Conservation (phyloP, 495 filamentous ascomycete genomes). For the Aspergillus haitiensis region DNA sequence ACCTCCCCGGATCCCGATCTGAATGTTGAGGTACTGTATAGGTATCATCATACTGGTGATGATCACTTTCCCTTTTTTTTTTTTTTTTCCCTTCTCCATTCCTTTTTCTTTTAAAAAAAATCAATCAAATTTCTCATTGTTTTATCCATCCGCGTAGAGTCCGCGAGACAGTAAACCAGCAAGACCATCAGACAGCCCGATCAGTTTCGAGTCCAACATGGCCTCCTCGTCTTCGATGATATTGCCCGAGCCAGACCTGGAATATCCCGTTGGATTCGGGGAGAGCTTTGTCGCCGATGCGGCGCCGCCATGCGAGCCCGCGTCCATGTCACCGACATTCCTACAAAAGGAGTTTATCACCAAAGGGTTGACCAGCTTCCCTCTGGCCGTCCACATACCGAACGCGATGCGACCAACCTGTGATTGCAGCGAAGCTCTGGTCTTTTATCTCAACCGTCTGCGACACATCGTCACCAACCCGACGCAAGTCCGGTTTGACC, state of each 20-base stretch:
- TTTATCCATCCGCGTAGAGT: constrained; percentile 1
- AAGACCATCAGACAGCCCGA: constrained; percentile 23
- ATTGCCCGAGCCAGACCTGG: constrained; percentile 16
- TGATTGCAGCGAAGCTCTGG: constrained; percentile 38
- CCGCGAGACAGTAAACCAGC: constrained; percentile 12
- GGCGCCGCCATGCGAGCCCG: constrained; percentile 27
- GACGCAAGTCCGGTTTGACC: constrained; percentile 38
- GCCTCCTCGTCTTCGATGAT: constrained; percentile 13
- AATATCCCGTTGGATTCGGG: constrained; percentile 18
- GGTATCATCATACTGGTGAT: too few species aligned
- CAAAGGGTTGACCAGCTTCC: constrained; percentile 35
- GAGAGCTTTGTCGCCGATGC: constrained; percentile 20
- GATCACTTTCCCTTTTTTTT: background rate
- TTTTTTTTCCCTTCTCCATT: background rate
- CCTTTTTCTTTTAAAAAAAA: background rate
- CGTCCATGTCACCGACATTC: constrained; percentile 42
- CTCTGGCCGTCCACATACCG: constrained; percentile 32
- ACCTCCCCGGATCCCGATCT: background rate
- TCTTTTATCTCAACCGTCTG: constrained; percentile 39
- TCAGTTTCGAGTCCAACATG: constrained; percentile 16
- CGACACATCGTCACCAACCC: constrained; percentile 36
- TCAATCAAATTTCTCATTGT: background rate
- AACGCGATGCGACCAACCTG: constrained; percentile 28
- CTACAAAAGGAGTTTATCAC: constrained; percentile 33
- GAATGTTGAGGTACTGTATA: background rate